These are phyloP conservation scores for Phascolomyces articulosus DNA, from an alignment of 371 early-diverging fungal species.

Conservation along the genomic window DNA sequence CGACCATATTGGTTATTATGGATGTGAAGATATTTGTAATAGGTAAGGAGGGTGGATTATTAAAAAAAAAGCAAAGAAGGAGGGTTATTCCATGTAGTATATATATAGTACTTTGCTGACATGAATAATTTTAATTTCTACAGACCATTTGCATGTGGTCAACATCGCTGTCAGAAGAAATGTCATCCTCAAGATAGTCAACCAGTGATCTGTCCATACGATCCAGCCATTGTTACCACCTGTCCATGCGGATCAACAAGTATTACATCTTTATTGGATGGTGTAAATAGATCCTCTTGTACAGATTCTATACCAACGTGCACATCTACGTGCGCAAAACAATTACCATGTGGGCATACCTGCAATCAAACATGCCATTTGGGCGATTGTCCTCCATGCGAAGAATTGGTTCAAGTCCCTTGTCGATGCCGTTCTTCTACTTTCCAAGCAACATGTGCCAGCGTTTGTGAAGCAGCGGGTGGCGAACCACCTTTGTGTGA, in stretches of 20 bases:
- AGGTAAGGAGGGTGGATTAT: slow-evolving; percentile 31
- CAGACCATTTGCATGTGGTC: slow-evolving; percentile 69
- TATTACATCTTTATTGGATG: slow-evolving; percentile 35
- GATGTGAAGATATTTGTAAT: slow-evolving; percentile 64
- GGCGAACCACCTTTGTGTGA: slow-evolving; percentile 63
- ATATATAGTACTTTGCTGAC: no score
- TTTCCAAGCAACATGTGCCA: slow-evolving; percentile 51
- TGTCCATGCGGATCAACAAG: slow-evolving; percentile 87
- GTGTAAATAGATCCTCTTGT: slow-evolving; percentile 58
- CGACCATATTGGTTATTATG: slow-evolving; percentile 58
- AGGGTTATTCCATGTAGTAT: no score
- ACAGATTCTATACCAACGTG: slow-evolving; percentile 84
- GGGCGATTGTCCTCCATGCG: slow-evolving; percentile 76
- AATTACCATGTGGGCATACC: slow-evolving; percentile 71
- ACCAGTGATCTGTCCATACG: slow-evolving; percentile 68
- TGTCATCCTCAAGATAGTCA: slow-evolving; percentile 72
- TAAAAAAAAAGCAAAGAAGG: no score
- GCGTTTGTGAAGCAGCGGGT: slow-evolving; percentile 43
- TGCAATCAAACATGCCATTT: slow-evolving; percentile 78
- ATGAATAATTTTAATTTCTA: background rate
- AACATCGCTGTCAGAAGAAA: slow-evolving; percentile 72
- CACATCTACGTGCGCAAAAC: slow-evolving; percentile 63
- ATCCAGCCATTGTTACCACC: slow-evolving; percentile 60
- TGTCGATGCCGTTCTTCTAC: slow-evolving; percentile 71
- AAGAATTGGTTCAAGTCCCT: slow-evolving; percentile 41